Base-by-base conservation (phyloP, 139 green algal species). In the Micractinium conductrix region DNA sequence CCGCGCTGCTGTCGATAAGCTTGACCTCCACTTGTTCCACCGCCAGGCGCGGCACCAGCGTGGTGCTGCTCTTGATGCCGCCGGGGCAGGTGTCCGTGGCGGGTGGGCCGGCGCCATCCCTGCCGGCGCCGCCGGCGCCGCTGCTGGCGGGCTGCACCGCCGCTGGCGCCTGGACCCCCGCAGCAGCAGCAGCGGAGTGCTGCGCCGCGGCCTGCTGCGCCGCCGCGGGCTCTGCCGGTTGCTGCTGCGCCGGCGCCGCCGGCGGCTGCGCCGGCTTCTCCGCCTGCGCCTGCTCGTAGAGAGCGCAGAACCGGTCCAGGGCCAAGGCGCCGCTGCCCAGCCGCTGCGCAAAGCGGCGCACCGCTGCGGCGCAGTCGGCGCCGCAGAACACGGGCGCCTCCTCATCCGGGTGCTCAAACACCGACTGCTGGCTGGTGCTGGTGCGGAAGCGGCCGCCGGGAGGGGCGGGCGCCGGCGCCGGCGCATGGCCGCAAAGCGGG, bases 301-400 rank as follows among this genome's bases (percentile, higher is more conserved):
- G 45, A 6, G 33, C 19, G 22, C 35, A 37, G 24, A 86, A 86
- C 35, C 85, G 67, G 14, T 82, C 63, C 37, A 84, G 38, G 21
- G 86, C 80, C n/a, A 74, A 26, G 21, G 65, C 63, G 26, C 35
- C 58, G 43, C 35, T 80, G 43, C 86, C 86, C 55, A 89, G 62
- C 21, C 62, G 48, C 1, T 19, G 0, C 24, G 80, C 72, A 79
- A 85, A 79, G 8, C 22, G 28, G 6, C n/a, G 22, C 24, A 79
- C 43, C 28, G 45, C 72, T 38, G 35, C 44, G 21, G 69, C 48
- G 65, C 81, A 87, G 12, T 48, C 63, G 26, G 33, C 22, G 50
- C 55, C 71, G 72, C 79, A 86, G 60, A 50, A 89, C 0, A 78
- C 6, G 62, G 33, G 53, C 60, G 44, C 37, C 22, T 40, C 26